Evolutionary conservation across 2,329 filamentous ascomycete genomes (phyloP), one percentile per base, ranked within the genome.

Genomic region (Neopestalotiopsis clavispora): DNA sequence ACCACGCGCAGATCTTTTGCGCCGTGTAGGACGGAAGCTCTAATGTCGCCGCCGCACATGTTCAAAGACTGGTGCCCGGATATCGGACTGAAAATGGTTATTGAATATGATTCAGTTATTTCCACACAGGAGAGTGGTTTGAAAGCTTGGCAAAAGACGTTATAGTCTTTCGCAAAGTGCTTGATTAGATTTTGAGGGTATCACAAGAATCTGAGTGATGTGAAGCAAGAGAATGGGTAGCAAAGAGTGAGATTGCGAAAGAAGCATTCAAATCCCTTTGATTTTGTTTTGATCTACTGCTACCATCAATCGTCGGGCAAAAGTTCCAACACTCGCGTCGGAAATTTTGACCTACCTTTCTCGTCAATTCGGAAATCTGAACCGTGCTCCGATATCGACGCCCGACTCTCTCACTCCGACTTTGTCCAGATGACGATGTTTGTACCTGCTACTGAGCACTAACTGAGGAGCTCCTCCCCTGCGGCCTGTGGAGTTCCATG

Each of bases 11-110:
- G 80, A 57, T 88, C 85, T 71, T 80, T 82, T 62, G 81, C 82
- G 17, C 83, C 86, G 71, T 87, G 82, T n/a, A 89, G 82, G 67
- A 89, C 85, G 20, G 87, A 88, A 20, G 86, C 85, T 72, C 81
- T 81, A 34, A 86, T 82, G 68, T 74, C 69, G 23, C 69, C 71
- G 68, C 58, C 66, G 34, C 70, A 70, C 73, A 75, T 75, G 63
- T 59, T 67, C 23, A 32, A 45, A 34, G 34, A 68, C 13, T 62
- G 59, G 7, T 20, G 23, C 45, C 30, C 23, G 32, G n/a, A n/a
- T 20, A 1, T 49, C 12, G 49, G 34, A 20, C 28, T n/a, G 13
- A 23, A 10, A 23, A 14, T 30, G 10, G 57, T 20, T 38, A 32
- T n/a, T 17, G 23, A 28, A 28, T 28, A 28, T 28, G 23, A 28